phyloP scores from a whole-genome alignment of 371 early-diverging fungal species.

The Mortierella sp. region DNA sequence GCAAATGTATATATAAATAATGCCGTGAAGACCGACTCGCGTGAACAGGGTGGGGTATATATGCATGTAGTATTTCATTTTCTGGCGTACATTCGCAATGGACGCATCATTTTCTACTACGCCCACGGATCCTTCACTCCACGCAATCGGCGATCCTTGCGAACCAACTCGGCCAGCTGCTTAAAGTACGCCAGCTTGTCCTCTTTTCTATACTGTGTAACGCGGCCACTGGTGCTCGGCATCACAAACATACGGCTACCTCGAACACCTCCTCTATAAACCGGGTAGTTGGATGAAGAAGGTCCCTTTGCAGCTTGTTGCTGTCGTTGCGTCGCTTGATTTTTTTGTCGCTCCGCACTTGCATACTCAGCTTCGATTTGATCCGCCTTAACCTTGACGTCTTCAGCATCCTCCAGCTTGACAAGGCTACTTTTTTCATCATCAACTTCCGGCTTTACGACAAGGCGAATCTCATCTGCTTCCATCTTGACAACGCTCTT shows the following conservation, averaged over 20 bases:
- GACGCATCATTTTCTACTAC: too few species aligned
- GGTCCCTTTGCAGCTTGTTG: background rate
- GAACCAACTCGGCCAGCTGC: slow-evolving; percentile 54
- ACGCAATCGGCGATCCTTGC: slow-evolving; percentile 35
- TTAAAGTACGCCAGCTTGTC: slow-evolving; percentile 65
- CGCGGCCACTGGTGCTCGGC: slow-evolving; percentile 81
- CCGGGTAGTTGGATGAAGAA: slow-evolving; percentile 1
- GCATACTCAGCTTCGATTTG: background rate
- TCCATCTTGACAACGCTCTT: slow-evolving; percentile 8
- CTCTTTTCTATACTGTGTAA: slow-evolving; percentile 67
- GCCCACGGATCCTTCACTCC: slow-evolving; percentile 28
- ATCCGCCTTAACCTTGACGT: background rate
- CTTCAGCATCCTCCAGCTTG: background rate
- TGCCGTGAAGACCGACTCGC: too few species aligned
- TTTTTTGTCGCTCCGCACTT: background rate
- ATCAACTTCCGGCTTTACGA: background rate
- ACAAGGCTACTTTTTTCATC: background rate
- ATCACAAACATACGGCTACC: slow-evolving; percentile 72
- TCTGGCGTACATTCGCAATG: too few species aligned
- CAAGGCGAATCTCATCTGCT: background rate
- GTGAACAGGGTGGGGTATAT: too few species aligned
- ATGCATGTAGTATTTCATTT: too few species aligned
- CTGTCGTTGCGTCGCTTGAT: background rate
- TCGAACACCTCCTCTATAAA: slow-evolving; percentile 19
- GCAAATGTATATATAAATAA: too few species aligned